A percentile compares a stretch with the other conserved stretches of the same genome.
phyloP scores from a whole-genome alignment of 177 flowering plant genomes.

The Tripterygium wilfordii region DNA sequence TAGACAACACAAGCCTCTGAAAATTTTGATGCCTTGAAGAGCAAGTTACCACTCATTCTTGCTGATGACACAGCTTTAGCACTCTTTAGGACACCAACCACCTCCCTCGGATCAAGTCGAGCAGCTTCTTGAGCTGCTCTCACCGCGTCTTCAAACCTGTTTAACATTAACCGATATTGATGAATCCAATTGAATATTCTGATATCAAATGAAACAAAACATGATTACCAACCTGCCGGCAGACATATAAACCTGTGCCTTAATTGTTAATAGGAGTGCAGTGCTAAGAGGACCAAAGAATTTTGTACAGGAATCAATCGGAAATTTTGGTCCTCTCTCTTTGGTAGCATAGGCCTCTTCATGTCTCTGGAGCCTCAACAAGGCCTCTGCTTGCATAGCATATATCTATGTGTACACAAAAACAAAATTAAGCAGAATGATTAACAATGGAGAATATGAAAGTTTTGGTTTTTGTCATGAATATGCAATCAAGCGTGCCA shows the following conservation, averaged over 20 bases:
- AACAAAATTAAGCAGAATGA: not conserved
- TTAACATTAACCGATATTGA: not conserved
- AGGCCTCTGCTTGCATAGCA: conserved; percentile 71
- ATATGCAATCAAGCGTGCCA: too few species aligned
- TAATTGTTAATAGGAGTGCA: conserved; percentile 27
- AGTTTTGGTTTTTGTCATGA: too few species aligned
- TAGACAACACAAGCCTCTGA: conserved; percentile 53
- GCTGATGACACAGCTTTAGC: conserved; percentile 40
- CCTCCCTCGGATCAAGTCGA: conserved; percentile 47
- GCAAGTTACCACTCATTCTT: conserved; percentile 51
- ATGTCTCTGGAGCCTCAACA: conserved; percentile 57
- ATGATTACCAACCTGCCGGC: conserved; percentile 62
- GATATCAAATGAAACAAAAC: not conserved
- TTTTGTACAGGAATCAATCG: conserved; percentile 30
- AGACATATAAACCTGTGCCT: conserved; percentile 59
- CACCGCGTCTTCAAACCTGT: conserved; percentile 68
- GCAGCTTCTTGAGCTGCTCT: conserved; percentile 42
- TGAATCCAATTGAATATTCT: too few species aligned
- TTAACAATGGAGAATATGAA: too few species aligned
- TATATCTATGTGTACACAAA: conserved; percentile 30
- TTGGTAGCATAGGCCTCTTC: conserved; percentile 53
- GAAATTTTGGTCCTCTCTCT: conserved; percentile 27
- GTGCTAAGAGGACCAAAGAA: conserved; percentile 41
- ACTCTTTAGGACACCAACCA: conserved; percentile 22
- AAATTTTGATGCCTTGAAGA: conserved; percentile 52